These are phyloP conservation scores for Paramecium sonneborni DNA, from an alignment of 73 alveolate genomes.

Conservation along the genomic window DNA sequence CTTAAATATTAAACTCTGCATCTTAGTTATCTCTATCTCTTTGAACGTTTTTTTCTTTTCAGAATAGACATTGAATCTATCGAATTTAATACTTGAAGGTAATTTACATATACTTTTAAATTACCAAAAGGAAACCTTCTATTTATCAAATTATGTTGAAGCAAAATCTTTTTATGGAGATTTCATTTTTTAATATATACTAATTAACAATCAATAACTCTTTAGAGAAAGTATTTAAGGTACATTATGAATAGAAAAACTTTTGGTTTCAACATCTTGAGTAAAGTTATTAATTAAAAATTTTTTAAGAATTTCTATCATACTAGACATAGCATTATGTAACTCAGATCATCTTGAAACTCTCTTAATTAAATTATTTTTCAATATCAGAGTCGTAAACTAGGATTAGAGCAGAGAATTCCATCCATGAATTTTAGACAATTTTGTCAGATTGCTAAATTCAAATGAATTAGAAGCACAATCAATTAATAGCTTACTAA, in stretches of 20 bases:
- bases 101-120: neutral
- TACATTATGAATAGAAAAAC: neutral
- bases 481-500: slow-evolving; percentile 52
- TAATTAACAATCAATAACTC: neutral
- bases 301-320: neutral
- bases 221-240: neutral
- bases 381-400: neutral
- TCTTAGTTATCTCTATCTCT: neutral
- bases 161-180: neutral
- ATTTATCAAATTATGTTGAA: neutral
- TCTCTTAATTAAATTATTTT: neutral
- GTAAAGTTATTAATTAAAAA: neutral
- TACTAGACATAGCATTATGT: neutral
- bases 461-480: slow-evolving; percentile 39
- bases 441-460: neutral
- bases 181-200: neutral
- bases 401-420: neutral
- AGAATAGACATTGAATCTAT: neutral
- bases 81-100: neutral
- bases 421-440: neutral
- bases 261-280: neutral
- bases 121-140: neutral
- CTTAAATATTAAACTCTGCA: neutral
- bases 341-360: neutral
- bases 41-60: slow-evolving; percentile 6